phyloP scores from a whole-genome alignment of 805 yeast species.

The Scheffersomyces amazonensis region DNA sequence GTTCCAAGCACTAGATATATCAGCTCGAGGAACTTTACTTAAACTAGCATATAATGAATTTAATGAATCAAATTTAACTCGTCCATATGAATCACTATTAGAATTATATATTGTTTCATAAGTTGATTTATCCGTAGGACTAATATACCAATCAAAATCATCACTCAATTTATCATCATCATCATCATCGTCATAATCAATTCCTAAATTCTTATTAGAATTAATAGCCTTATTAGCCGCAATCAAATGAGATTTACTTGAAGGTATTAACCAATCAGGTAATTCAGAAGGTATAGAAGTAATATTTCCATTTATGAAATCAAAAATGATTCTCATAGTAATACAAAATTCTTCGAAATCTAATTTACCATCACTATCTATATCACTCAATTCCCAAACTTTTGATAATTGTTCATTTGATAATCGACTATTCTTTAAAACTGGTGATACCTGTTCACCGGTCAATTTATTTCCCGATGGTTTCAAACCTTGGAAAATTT shows the following conservation, averaged over 20 bases:
- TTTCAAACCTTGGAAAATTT: slow-evolving; percentile 84
- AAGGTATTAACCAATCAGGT: slow-evolving; percentile 93
- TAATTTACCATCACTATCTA: slow-evolving; percentile 84
- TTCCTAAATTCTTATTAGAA: slow-evolving; percentile 15
- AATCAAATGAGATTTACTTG: slow-evolving; percentile 79
- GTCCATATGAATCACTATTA: slow-evolving; percentile 74
- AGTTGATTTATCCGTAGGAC: slow-evolving; percentile 77
- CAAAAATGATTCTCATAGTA: slow-evolving; percentile 94
- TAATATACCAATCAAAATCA: slow-evolving; percentile 94
- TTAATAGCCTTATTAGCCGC: slow-evolving; percentile 77
- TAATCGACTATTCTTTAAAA: slow-evolving; percentile 84
- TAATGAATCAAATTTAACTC: slow-evolving; percentile 72
- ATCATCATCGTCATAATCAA: slow-evolving; percentile 38
- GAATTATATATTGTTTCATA: slow-evolving; percentile 78
- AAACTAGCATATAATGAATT: slow-evolving; percentile 67
- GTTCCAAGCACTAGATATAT: slow-evolving; percentile 90
- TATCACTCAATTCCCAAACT: slow-evolving; percentile 91
- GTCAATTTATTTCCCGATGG: slow-evolving; percentile 78
- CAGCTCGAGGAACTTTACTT: slow-evolving; percentile 74
- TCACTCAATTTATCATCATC: slow-evolving; percentile 59
- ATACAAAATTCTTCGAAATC: slow-evolving; percentile 98
- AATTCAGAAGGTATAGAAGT: slow-evolving; percentile 61
- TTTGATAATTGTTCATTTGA: slow-evolving; percentile 72
- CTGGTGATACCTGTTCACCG: slow-evolving; percentile 82
- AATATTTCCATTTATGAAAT: slow-evolving; percentile 71